phyloP scores from a whole-genome alignment of 2,329 filamentous ascomycete species.

The Xylaria sp. region DNA sequence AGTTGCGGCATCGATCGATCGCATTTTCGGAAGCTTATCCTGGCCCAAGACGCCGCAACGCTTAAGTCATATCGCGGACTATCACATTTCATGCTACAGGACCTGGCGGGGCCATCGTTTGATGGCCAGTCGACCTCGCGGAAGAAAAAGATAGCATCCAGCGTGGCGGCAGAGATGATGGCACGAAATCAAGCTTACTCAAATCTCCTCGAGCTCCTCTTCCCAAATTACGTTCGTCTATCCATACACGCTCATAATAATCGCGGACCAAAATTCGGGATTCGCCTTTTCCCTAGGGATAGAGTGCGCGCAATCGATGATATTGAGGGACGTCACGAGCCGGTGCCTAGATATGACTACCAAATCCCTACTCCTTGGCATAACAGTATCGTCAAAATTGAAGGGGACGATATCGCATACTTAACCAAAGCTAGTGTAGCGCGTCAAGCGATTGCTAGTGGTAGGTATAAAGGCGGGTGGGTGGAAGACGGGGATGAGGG shows the following conservation, averaged over 20 bases:
- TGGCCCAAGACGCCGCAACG: slow-evolving; percentile 47
- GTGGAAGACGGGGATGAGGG: slow-evolving; percentile 11
- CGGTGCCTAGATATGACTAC: slow-evolving; percentile 37
- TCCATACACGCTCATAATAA: slow-evolving; percentile 59
- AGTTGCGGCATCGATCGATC: slow-evolving; percentile 51
- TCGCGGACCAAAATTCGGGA: slow-evolving; percentile 54
- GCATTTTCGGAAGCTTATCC: slow-evolving; percentile 44
- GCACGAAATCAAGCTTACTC: slow-evolving; percentile 59
- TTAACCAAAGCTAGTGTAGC: slow-evolving; percentile 40
- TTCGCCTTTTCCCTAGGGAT: slow-evolving; percentile 51
- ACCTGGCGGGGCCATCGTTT: slow-evolving; percentile 47
- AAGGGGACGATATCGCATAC: slow-evolving; percentile 31
- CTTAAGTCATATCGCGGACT: slow-evolving; percentile 69
- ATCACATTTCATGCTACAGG: slow-evolving; percentile 64
- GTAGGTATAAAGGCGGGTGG: slow-evolving; percentile 33
- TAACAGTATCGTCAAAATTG: slow-evolving; percentile 50
- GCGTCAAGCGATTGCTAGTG: slow-evolving; percentile 32
- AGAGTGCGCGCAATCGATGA: slow-evolving; percentile 45
- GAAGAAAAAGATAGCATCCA: slow-evolving; percentile 47
- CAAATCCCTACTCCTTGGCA: slow-evolving; percentile 57
- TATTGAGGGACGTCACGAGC: slow-evolving; percentile 25
- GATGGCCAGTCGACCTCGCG: slow-evolving; percentile 40
- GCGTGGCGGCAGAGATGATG: slow-evolving; percentile 51
- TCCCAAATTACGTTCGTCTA: slow-evolving; percentile 58
- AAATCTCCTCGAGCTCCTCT: slow-evolving; percentile 57